Conservation (phyloP, 495 filamentous ascomycete genomes). For the Penicillium paradoxum region DNA sequence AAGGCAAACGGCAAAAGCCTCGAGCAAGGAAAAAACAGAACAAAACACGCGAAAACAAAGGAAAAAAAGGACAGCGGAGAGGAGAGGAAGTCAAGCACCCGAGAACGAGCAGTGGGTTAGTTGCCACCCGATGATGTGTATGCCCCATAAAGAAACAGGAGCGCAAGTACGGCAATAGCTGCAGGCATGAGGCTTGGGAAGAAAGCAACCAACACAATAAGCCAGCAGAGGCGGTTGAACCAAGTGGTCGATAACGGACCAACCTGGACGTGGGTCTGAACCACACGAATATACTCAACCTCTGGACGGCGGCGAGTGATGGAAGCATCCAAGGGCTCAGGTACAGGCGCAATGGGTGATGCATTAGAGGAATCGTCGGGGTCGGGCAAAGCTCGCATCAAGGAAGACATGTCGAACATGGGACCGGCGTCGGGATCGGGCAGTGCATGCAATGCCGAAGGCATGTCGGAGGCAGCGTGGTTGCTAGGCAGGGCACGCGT, state of each 20-base stretch:
- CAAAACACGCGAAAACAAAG: neutral
- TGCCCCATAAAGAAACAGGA: neutral
- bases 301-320: neutral
- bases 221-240: neutral
- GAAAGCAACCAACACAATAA: neutral
- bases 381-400: neutral
- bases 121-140: neutral
- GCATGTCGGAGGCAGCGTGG: neutral
- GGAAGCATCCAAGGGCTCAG: neutral
- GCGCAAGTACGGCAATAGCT: neutral
- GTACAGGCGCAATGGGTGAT: neutral
- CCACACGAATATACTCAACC: neutral
- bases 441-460: neutral
- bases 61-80: neutral
- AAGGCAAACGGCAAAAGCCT: constrained; percentile 1
- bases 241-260: neutral
- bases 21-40: neutral
- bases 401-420: neutral
- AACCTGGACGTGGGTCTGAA: neutral
- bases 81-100: neutral
- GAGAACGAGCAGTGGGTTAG: neutral
- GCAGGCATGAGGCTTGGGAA: neutral
- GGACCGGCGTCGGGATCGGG: neutral
- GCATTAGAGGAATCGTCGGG: neutral
- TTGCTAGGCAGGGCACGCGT: neutral